A percentile compares a stretch with the other conserved stretches of the same genome.
Conservation (phyloP, 2,329 filamentous ascomycete species). For the Stromatinia cepivora region DNA sequence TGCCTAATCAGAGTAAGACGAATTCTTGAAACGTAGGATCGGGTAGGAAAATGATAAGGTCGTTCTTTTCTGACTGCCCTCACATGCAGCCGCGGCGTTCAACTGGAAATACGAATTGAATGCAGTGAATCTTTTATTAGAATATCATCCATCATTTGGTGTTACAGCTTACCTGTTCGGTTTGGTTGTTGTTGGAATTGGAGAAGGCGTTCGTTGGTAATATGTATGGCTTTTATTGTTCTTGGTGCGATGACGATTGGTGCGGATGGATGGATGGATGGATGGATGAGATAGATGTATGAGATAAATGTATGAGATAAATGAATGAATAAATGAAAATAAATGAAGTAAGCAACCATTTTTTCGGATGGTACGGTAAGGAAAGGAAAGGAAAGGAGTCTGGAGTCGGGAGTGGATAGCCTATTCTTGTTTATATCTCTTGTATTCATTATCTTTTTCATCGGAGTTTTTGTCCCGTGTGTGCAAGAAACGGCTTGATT, state of each 20-base stretch:
- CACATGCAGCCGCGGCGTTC: neutral
- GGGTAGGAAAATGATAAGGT: neutral
- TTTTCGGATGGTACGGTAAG: too few relatives aligned
- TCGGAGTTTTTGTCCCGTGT: too few relatives aligned
- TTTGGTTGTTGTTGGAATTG: too few relatives aligned
- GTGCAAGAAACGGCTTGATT: too few relatives aligned
- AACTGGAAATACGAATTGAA: neutral
- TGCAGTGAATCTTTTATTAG: conserved; percentile 5
- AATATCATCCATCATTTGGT: neutral
- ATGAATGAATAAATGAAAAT: too few relatives aligned
- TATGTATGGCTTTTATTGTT: neutral
- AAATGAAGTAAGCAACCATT: too few relatives aligned
- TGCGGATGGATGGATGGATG: neutral
- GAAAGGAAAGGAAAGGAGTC: too few relatives aligned
- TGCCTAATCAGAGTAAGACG: neutral
- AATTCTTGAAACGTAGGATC: neutral
- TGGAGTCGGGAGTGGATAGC: too few relatives aligned
- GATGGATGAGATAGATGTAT: neutral
- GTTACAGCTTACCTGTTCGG: too few relatives aligned
- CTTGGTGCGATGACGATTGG: neutral
- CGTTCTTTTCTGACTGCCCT: neutral
- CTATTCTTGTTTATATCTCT: too few relatives aligned
- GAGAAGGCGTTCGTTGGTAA: neutral
- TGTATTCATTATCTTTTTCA: too few relatives aligned
- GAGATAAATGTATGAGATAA: too few relatives aligned